A percentile compares a stretch with the other conserved stretches of the same genome.
Conservation (phyloP, 345 rosid genomes). For the Pugionium dolabratum region DNA sequence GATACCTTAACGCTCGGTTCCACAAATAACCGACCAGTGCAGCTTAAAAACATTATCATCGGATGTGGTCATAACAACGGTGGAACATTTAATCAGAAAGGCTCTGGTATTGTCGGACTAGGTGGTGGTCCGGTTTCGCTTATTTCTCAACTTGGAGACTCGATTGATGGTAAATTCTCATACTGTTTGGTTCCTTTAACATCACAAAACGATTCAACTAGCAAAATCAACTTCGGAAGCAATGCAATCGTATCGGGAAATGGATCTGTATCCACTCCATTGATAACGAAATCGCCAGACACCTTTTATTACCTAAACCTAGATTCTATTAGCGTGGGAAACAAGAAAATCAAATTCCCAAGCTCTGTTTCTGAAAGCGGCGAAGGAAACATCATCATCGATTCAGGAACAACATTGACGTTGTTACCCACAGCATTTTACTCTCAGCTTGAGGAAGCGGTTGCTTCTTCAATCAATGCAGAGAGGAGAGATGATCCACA, state of each 20-base stretch:
- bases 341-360: slow-evolving; percentile 1
- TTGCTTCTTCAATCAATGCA: slow-evolving; percentile 16
- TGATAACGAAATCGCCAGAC: not conserved
- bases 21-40: slow-evolving; percentile 22
- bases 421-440: slow-evolving; percentile 35
- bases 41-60: slow-evolving; percentile 9
- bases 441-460: slow-evolving; percentile 34
- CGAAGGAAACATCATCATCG: slow-evolving; percentile 56
- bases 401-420: slow-evolving; percentile 64
- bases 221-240: slow-evolving; percentile 28
- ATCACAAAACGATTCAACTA: not conserved
- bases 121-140: slow-evolving; percentile 32
- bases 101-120: slow-evolving; percentile 32
- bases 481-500: slow-evolving; percentile 28
- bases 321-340: slow-evolving; percentile 29
- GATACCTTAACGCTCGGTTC: slow-evolving; percentile 34
- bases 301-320: slow-evolving; percentile 33
- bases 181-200: slow-evolving; percentile 27
- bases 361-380: not conserved
- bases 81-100: slow-evolving; percentile 6
- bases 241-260: slow-evolving; percentile 18
- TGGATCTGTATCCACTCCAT: slow-evolving; percentile 29
- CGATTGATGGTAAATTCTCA: slow-evolving; percentile 27
- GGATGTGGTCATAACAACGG: slow-evolving; percentile 31
- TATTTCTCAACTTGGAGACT: slow-evolving; percentile 19